Conservation (phyloP, 176 grass and related monocot species). For the sorghum (Sorghum bicolor) region DNA sequence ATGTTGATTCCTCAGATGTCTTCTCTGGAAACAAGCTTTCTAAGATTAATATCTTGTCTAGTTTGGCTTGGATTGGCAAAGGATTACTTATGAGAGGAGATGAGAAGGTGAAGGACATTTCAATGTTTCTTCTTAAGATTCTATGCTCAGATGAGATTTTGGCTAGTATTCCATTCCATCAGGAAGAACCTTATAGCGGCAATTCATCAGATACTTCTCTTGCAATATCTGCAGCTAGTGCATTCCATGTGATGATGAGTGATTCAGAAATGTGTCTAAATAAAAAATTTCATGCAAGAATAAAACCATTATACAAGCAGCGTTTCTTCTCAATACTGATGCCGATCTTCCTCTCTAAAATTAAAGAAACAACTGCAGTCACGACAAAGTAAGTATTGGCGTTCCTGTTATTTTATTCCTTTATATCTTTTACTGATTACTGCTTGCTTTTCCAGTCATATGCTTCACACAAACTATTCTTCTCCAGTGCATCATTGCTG, state of each 20-base stretch:
- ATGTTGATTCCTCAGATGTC: neutral
- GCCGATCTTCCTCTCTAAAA: conserved; percentile 74
- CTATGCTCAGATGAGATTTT: conserved; percentile 44
- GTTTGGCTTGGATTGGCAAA: conserved; percentile 87
- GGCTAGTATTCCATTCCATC: neutral
- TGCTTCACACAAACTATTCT: conserved; percentile 9
- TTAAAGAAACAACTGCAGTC: conserved; percentile 50
- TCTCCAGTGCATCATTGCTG: neutral
- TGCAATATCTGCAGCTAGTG: conserved; percentile 66
- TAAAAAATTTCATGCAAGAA: conserved; percentile 87
- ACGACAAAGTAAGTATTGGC: conserved; percentile 48
- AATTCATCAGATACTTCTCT: conserved; percentile 32
- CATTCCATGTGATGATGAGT: conserved; percentile 86
- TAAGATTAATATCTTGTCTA: conserved; percentile 45
- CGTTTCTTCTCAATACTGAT: conserved; percentile 86
- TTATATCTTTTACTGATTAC: neutral
- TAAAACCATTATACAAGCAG: conserved; percentile 95
- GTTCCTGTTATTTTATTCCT: conserved; percentile 7
- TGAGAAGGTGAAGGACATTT: conserved; percentile 85
- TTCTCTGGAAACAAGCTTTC: conserved; percentile 28
- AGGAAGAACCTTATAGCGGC: conserved; percentile 22
- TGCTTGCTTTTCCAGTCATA: neutral
- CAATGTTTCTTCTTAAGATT: conserved; percentile 74
- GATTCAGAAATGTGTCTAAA: conserved; percentile 87
- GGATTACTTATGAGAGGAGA: conserved; percentile 96